These are phyloP conservation scores for Urostyla sp. DNA, from an alignment of 73 alveolate genomes.

Conservation along the genomic window DNA sequence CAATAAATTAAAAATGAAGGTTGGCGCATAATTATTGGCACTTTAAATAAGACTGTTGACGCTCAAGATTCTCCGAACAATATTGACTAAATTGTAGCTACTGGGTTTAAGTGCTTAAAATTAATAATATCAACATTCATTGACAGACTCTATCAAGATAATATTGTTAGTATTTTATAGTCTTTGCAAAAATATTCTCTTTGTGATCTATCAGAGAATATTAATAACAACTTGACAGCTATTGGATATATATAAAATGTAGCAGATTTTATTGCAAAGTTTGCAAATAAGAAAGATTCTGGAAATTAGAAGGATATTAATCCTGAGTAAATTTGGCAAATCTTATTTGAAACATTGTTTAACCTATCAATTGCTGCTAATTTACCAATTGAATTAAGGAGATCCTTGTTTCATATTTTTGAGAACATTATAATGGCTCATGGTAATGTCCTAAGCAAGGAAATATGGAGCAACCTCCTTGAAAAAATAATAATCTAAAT, in stretches of 20 bases:
- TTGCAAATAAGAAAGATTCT: slow-evolving; percentile 5
- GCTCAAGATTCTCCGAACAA: slow-evolving; percentile 30
- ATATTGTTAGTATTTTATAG: slow-evolving; percentile 34
- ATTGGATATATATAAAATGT: slow-evolving; percentile 74
- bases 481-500: slow-evolving; percentile 19
- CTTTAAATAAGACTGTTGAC: slow-evolving; percentile 12
- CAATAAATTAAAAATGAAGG: slow-evolving; percentile 44
- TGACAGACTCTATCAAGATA: slow-evolving; percentile 43
- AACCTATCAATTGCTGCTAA: slow-evolving; percentile 64
- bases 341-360: slow-evolving; percentile 41
- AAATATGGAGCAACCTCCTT: slow-evolving; percentile 48
- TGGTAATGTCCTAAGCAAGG: slow-evolving; percentile 32
- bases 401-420: slow-evolving; percentile 57
- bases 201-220: slow-evolving; percentile 51
- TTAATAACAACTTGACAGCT: slow-evolving; percentile 65
- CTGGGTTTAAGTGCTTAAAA: slow-evolving; percentile 70
- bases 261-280: slow-evolving; percentile 71
- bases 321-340: slow-evolving; percentile 52
- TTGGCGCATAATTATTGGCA: slow-evolving; percentile 44
- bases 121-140: slow-evolving; percentile 61
- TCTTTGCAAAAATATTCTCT: slow-evolving; percentile 66
- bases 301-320: slow-evolving; percentile 3
- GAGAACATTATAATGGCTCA: slow-evolving; percentile 64
- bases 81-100: slow-evolving; percentile 42
- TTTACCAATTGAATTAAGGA: slow-evolving; percentile 62